Evolutionary conservation across 1,284 basidiomycete genomes (phyloP).

Genomic region (Moniliophthora roreri): DNA sequence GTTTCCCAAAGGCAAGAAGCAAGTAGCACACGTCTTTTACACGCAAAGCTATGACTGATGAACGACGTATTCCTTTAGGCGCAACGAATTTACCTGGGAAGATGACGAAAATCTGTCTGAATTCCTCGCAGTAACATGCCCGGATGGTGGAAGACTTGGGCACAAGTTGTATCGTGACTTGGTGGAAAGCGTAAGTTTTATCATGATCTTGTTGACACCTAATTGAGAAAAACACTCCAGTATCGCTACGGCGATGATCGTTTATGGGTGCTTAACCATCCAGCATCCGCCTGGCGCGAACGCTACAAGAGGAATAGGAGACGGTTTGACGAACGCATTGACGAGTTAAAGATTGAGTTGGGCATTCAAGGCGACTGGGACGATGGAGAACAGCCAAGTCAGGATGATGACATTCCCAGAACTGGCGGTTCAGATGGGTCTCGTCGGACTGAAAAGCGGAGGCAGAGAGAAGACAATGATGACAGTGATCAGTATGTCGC

Average conservation of each 20-base stretch:
- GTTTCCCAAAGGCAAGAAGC: conserved; percentile 10
- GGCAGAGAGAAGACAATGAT: background rate
- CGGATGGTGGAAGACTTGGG: conserved; percentile 11
- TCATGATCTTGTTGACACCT: background rate
- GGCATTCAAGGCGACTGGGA: background rate
- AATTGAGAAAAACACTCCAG: background rate
- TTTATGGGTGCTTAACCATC: conserved; percentile 58
- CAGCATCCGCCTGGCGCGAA: conserved; percentile 72
- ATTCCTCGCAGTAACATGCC: conserved; percentile 7
- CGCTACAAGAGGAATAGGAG: conserved; percentile 60
- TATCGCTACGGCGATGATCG: background rate
- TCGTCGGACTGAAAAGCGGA: no score
- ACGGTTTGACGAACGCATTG: conserved; percentile 47
- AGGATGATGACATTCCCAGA: no score
- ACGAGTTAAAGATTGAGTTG: conserved; percentile 19
- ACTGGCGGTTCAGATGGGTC: no score
- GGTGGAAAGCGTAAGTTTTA: background rate
- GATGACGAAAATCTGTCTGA: conserved; percentile 11
- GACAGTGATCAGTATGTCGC: background rate
- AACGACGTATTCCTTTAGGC: conserved; percentile 3
- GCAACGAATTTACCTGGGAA: conserved; percentile 7
- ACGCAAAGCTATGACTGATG: background rate
- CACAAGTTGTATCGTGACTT: conserved; percentile 2
- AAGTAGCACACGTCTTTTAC: background rate
- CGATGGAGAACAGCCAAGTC: background rate